A percentile compares a stretch with the other conserved stretches of the same genome.
phyloP scores from a whole-genome alignment of 2,329 filamentous ascomycete genomes.

The Ambrosiella cleistominuta region DNA sequence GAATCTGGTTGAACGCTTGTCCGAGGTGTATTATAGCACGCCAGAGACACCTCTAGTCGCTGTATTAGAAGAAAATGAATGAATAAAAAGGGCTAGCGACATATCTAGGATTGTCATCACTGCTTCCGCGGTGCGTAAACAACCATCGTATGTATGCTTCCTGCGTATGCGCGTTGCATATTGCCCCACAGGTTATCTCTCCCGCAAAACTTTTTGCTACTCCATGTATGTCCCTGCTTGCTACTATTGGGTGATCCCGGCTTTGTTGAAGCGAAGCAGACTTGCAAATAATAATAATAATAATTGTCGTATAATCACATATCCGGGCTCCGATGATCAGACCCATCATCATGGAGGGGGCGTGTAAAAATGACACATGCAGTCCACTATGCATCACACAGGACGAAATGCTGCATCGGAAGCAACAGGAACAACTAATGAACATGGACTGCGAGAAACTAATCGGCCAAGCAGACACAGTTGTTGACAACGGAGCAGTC shows the following conservation, averaged over 20 bases:
- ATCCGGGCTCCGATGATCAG: neutral
- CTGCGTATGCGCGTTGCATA: neutral
- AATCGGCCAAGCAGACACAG: neutral
- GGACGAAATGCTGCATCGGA: neutral
- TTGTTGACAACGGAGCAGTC: too few relatives aligned
- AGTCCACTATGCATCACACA: neutral
- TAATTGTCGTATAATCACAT: neutral
- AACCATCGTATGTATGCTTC: neutral
- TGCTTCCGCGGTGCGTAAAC: neutral
- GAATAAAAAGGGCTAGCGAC: neutral
- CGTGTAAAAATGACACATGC: neutral
- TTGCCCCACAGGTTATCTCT: neutral
- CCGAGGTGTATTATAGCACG: too few relatives aligned
- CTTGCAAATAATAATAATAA: neutral
- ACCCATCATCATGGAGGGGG: neutral
- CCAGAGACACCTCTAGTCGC: neutral
- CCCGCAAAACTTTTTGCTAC: too few relatives aligned
- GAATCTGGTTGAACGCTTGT: too few relatives aligned
- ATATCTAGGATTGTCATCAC: neutral
- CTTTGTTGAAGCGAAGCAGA: too few relatives aligned
- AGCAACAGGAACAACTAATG: neutral
- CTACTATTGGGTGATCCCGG: too few relatives aligned
- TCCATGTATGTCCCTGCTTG: too few relatives aligned
- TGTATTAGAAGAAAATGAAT: neutral
- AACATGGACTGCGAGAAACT: neutral